Conservation (phyloP, 495 filamentous ascomycete species). For the Penicillium crystallinum region DNA sequence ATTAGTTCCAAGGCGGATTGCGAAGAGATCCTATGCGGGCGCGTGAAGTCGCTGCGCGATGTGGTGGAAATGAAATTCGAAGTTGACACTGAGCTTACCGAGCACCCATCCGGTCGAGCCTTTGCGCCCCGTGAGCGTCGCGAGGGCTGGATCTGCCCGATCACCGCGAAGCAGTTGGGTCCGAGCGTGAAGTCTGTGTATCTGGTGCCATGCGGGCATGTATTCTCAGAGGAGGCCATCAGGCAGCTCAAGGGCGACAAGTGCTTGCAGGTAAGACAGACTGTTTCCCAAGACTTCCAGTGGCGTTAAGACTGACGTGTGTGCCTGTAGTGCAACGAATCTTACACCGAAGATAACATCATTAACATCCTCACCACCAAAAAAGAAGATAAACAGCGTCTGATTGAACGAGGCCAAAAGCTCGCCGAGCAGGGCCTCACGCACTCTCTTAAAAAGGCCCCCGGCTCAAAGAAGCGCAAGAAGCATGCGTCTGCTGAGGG, state of each 20-base stretch:
- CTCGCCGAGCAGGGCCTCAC: slow-evolving; percentile 68
- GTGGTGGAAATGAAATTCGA: slow-evolving; percentile 85
- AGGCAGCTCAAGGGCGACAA: slow-evolving; percentile 65
- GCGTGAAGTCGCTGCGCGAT: slow-evolving; percentile 77
- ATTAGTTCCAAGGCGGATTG: slow-evolving; percentile 53
- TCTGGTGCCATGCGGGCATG: slow-evolving; percentile 92
- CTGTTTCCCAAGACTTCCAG: background rate
- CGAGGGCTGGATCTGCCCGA: slow-evolving; percentile 74
- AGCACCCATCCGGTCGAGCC: slow-evolving; percentile 22
- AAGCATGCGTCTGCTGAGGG: slow-evolving; percentile 43
- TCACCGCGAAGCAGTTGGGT: slow-evolving; percentile 83
- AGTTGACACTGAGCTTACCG: slow-evolving; percentile 40
- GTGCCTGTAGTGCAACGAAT: slow-evolving; percentile 57
- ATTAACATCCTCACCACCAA: slow-evolving; percentile 75
- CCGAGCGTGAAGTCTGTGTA: slow-evolving; percentile 77
- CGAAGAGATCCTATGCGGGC: slow-evolving; percentile 61
- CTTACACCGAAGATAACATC: slow-evolving; percentile 70
- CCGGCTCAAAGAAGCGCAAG: slow-evolving; percentile 65
- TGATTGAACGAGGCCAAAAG: slow-evolving; percentile 57
- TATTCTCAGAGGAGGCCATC: slow-evolving; percentile 79
- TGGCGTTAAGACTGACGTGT: background rate
- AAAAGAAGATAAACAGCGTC: slow-evolving; percentile 61
- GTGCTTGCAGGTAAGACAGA: slow-evolving; percentile 53
- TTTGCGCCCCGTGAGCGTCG: slow-evolving; percentile 35
- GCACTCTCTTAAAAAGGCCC: slow-evolving; percentile 82